A percentile compares a stretch with the other conserved stretches of the same genome.
Conservation (phyloP, 257 asterid species). For the Przewalskia tangutica region DNA sequence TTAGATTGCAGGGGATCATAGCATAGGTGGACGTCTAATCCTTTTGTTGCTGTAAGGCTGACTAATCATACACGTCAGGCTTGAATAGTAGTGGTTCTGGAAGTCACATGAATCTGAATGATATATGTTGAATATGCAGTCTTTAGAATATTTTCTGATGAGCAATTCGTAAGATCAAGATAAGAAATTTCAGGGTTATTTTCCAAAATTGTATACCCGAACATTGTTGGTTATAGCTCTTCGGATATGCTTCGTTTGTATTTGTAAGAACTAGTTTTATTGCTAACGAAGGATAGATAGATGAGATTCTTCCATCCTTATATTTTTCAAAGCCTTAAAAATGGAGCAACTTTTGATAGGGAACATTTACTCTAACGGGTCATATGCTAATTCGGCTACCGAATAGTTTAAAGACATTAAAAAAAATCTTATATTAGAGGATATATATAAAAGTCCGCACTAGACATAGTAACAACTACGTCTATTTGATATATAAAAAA, state of each 20-base stretch:
- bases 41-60: not conserved
- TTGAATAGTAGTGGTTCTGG: not conserved
- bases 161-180: not conserved
- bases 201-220: not conserved
- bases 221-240: not conserved
- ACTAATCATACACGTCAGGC: not conserved
- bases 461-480: too few species aligned
- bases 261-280: too few species aligned
- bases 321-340: not conserved
- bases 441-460: not conserved
- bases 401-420: too few species aligned
- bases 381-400: not conserved
- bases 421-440: too few species aligned
- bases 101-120: not conserved
- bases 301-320: too few species aligned
- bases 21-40: not conserved
- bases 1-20: too few species aligned
- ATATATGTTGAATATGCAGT: not conserved
- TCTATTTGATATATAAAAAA: too few species aligned
- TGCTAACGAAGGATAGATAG: too few species aligned
- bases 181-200: not conserved
- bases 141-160: not conserved
- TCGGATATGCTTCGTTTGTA: not conserved
- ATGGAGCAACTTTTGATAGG: not conserved
- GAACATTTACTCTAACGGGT: not conserved